These are phyloP conservation scores for Cyclotella kingstonii DNA, from an alignment of 108 stramenopile species.

Conservation along the genomic window DNA sequence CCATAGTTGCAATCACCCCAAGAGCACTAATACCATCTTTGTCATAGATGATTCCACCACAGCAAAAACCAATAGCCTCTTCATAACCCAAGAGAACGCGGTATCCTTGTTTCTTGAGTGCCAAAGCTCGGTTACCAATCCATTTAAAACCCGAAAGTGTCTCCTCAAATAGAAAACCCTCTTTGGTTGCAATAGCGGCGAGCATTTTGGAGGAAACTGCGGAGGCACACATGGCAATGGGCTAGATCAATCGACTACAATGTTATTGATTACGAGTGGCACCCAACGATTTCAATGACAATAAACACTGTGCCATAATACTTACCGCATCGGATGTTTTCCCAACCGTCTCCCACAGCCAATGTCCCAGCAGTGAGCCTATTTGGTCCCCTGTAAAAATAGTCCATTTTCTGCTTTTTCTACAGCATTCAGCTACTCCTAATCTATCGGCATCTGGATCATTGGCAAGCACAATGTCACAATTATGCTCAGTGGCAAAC, in stretches of 20 bases:
- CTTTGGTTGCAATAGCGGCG: constrained; percentile 68
- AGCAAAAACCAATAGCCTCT: constrained; percentile 96
- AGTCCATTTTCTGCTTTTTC: constrained; percentile 71
- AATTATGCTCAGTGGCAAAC: constrained; percentile 61
- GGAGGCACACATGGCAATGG: constrained; percentile 90
- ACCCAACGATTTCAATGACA: not conserved
- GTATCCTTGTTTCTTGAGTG: constrained; percentile 69
- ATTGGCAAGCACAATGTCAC: constrained; percentile 91
- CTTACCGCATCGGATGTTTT: constrained; percentile 60
- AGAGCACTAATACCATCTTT: constrained; percentile 88
- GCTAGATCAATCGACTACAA: constrained; percentile 12
- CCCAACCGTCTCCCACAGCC: constrained; percentile 83
- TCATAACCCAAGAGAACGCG: constrained; percentile 89
- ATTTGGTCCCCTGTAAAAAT: constrained; percentile 97
- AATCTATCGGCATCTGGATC: constrained; percentile 98
- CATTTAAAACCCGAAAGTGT: constrained; percentile 97
- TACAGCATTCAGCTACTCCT: constrained; percentile 88
- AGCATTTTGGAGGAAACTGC: constrained; percentile 95
- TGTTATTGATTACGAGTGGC: not conserved
- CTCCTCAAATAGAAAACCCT: constrained; percentile 93
- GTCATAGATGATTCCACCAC: constrained; percentile 89
- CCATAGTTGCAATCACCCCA: constrained; percentile 86
- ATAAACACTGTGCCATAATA: not conserved
- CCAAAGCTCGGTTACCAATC: constrained; percentile 79
- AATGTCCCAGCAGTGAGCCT: constrained; percentile 86